Conservation (phyloP, 257 asterid species). For the Scutellaria minor region DNA sequence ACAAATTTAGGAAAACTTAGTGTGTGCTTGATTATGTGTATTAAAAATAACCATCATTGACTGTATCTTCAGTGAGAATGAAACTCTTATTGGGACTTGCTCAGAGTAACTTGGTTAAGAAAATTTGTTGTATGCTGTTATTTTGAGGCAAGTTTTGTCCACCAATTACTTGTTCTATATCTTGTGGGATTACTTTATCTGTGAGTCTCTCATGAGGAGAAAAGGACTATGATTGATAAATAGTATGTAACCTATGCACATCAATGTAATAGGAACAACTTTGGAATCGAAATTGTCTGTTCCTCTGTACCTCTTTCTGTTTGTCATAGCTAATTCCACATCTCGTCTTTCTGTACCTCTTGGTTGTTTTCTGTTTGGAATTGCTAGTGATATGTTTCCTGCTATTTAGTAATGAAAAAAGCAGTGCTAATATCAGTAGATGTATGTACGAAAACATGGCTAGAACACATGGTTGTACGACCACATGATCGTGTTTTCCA, state of each 20-base stretch:
- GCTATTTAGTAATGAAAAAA: neutral
- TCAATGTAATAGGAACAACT: neutral
- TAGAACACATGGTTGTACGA: no score
- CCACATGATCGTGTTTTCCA: no score
- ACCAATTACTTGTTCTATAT: neutral
- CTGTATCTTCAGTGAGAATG: neutral
- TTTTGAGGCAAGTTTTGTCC: slow-evolving; percentile 10
- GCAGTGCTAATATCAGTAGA: neutral
- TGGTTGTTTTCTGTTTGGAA: neutral
- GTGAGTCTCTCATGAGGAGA: neutral
- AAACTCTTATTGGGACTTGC: neutral
- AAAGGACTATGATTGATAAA: neutral
- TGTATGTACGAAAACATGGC: slow-evolving; percentile 1
- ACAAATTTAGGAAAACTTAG: slow-evolving; percentile 8
- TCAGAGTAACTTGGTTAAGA: neutral
- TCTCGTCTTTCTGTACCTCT: neutral
- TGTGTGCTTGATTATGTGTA: slow-evolving; percentile 13
- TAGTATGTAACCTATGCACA: neutral
- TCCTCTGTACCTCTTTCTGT: neutral
- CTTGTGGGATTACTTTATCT: neutral
- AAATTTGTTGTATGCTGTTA: neutral
- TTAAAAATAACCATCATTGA: neutral
- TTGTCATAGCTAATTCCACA: neutral
- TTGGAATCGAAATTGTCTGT: neutral
- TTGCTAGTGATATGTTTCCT: neutral